Base-by-base conservation (phyloP, 2,329 filamentous ascomycete species). In the Fusarium clavum region DNA sequence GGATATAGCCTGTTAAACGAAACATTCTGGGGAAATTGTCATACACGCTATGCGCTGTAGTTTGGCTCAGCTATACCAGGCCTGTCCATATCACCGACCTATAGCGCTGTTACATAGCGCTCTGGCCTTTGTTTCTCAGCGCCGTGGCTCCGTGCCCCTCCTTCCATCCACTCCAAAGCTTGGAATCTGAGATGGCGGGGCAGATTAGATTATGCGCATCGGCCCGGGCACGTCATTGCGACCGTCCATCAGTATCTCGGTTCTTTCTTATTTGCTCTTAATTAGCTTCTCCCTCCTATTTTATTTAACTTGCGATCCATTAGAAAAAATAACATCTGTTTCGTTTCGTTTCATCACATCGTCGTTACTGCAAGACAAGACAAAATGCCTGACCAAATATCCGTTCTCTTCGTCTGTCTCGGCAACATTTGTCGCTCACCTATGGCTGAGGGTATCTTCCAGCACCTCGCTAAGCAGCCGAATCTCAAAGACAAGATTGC, bases 361-460 rank as follows among this genome's bases (percentile, higher is more conserved):
- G 27, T 22, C 24, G 24, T 27, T 34, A 27, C 13, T 20, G 10
- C 16, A 29, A 25, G 14, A 27, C 61, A 44, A 51, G 58, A 55
- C 48, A 67, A 75, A 67, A 81, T 82, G 81, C 63, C 81, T 9
- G 81, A 82, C 64, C 79, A 80, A 41, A 72, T 93, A 57, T 94
- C 91, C 4, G 92, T 98, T 40, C 88, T 98, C 55, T 98, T 98
- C 78, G 95, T 98, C 74, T 99, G 96, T 82, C 87, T 98, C 34
- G 96, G 96, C 79, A 99, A 99, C 81, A 98, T 98, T 77, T 99
- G 94, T 79, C 86, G 88, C 65, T 97, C 94, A 10, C 93, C 96
- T 32, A 98, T 99, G 96, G 94, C 94, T 47, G 95, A 98, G 84
- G 96, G 93, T 52, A 92, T 97, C 71, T 98, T 99, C 82, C 89